Conservation (phyloP, 805 yeast species). For the Saturnispora besseyi region DNA sequence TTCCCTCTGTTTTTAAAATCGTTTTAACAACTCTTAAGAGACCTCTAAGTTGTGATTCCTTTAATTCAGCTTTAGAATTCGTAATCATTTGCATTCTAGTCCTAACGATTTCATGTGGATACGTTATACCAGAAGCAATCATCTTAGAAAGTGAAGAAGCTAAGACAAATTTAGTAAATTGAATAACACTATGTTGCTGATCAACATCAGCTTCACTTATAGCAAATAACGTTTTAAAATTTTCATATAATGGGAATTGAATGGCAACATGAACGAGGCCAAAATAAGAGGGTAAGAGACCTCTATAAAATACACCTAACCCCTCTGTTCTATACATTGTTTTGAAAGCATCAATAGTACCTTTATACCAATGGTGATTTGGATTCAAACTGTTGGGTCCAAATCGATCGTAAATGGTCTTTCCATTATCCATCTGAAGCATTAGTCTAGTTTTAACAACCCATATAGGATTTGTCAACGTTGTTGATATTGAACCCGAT, state of each 20-base stretch:
- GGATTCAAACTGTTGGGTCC: slow-evolving; percentile 6
- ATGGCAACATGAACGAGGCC: slow-evolving; percentile 92
- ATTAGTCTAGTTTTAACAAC: slow-evolving; percentile 91
- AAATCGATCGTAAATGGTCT: slow-evolving; percentile 31
- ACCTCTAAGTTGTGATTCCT: slow-evolving; percentile 19
- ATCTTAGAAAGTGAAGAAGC: slow-evolving; percentile 81
- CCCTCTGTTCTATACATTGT: slow-evolving; percentile 81
- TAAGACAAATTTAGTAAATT: slow-evolving; percentile 36
- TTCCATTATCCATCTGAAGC: slow-evolving; percentile 59
- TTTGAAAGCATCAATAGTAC: slow-evolving; percentile 75
- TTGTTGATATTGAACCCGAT: slow-evolving; percentile 82
- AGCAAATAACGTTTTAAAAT: slow-evolving; percentile 49
- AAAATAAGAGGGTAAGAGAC: slow-evolving; percentile 80
- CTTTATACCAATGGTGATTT: slow-evolving; percentile 42
- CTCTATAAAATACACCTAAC: slow-evolving; percentile 70
- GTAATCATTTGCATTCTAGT: slow-evolving; percentile 72
- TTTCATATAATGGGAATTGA: slow-evolving; percentile 90
- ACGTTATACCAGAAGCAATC: slow-evolving; percentile 80
- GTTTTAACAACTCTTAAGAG: slow-evolving; percentile 27
- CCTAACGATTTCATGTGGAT: slow-evolving; percentile 91
- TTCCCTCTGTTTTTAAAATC: slow-evolving; percentile 59
- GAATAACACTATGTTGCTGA: slow-evolving; percentile 5
- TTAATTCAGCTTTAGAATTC: slow-evolving; percentile 13
- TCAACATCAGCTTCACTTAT: slow-evolving; percentile 9
- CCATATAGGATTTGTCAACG: slow-evolving; percentile 92